Conservation (phyloP, 2,329 filamentous ascomycete species). For the Fusarium sp. region DNA sequence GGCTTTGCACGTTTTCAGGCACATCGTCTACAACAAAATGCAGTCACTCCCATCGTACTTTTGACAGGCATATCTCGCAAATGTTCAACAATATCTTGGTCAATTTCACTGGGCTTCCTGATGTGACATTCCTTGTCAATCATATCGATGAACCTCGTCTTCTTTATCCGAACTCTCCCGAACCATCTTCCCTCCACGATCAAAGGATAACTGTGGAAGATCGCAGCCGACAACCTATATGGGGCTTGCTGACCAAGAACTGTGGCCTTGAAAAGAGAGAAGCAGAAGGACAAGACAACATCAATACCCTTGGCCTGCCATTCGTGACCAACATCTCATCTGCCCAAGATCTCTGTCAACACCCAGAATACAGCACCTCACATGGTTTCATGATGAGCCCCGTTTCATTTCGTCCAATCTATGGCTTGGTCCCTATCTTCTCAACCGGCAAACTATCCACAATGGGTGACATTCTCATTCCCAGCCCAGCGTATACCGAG, state of each 20-base stretch:
- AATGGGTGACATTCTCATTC: constrained; percentile 62
- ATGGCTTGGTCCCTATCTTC: constrained; percentile 56
- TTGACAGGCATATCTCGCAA: constrained; percentile 45
- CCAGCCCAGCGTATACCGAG: constrained; percentile 58
- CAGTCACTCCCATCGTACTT: constrained; percentile 44
- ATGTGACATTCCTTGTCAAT: constrained; percentile 56
- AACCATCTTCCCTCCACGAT: background rate
- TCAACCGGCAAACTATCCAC: constrained; percentile 55
- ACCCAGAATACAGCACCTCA: constrained; percentile 54
- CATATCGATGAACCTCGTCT: constrained; percentile 58
- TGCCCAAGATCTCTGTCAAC: constrained; percentile 53
- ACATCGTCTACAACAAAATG: constrained; percentile 43
- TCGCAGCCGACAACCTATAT: constrained; percentile 41
- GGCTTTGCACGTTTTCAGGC: constrained; percentile 48
- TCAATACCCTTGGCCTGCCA: constrained; percentile 44
- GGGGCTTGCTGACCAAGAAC: constrained; percentile 44
- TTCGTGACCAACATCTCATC: constrained; percentile 48
- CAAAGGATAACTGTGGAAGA: constrained; percentile 27
- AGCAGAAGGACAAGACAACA: background rate
- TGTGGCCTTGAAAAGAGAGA: constrained; percentile 30
- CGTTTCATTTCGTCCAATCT: constrained; percentile 50
- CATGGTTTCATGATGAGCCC: constrained; percentile 59
- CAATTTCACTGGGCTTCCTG: constrained; percentile 43
- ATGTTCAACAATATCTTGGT: constrained; percentile 46
- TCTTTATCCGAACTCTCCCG: constrained; percentile 39